phyloP scores from a whole-genome alignment of 495 filamentous ascomycete genomes.

The Penicillium ochrochloron region DNA sequence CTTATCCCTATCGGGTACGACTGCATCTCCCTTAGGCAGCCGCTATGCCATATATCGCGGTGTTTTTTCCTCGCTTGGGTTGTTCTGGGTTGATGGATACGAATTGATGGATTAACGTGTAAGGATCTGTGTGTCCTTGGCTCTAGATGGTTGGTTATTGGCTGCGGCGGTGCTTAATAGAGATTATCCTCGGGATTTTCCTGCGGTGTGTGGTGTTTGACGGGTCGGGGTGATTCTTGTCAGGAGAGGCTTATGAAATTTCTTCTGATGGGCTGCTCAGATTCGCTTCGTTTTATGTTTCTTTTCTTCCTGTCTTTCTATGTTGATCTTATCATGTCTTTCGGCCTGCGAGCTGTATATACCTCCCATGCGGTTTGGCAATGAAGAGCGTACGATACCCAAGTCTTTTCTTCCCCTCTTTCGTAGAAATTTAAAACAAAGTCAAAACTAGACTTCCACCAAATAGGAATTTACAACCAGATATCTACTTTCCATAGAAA shows the following conservation, averaged over 20 bases:
- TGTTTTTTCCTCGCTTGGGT: slow-evolving; percentile 13
- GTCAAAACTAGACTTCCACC: background rate
- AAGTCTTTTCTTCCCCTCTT: background rate
- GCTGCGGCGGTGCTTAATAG: slow-evolving; percentile 25
- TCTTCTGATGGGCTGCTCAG: slow-evolving; percentile 23
- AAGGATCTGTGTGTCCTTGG: slow-evolving; percentile 24
- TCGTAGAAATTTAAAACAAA: background rate
- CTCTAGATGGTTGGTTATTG: slow-evolving; percentile 22
- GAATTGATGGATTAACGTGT: slow-evolving; percentile 21
- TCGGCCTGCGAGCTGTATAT: slow-evolving; percentile 52
- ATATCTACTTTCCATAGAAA: background rate
- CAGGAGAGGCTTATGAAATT: slow-evolving; percentile 21
- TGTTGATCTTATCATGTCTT: slow-evolving; percentile 44
- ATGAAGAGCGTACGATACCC: slow-evolving; percentile 53
- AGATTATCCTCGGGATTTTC: slow-evolving; percentile 21
- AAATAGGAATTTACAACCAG: background rate
- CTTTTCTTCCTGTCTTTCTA: slow-evolving; percentile 30
- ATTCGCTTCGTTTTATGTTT: slow-evolving; percentile 20
- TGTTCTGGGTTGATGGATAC: slow-evolving; percentile 18
- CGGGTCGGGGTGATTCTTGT: slow-evolving; percentile 13
- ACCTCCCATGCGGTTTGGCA: slow-evolving; percentile 46
- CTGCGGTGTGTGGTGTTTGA: slow-evolving; percentile 16
- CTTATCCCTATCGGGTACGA: slow-evolving; percentile 13
- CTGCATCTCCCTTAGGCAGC: slow-evolving; percentile 5
- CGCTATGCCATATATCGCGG: slow-evolving; percentile 17